Conservation (phyloP, 2,329 filamentous ascomycete species). For the Nectriaceae sp. region DNA sequence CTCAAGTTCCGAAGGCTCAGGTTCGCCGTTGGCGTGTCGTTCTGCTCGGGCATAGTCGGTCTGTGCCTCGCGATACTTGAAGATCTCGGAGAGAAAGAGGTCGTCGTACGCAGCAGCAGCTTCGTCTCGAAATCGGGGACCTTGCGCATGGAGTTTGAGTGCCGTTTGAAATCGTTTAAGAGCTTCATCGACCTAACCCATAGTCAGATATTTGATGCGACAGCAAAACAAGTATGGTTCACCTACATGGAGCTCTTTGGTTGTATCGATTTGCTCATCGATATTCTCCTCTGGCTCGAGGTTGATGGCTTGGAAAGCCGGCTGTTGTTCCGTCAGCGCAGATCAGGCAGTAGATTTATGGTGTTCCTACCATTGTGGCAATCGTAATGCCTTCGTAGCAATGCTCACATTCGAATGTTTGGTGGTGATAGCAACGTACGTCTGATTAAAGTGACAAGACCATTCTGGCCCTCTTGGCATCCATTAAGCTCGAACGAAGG, state of each 20-base stretch:
- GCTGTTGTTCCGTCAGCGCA: slow-evolving; percentile 37
- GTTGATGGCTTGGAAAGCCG: slow-evolving; percentile 84
- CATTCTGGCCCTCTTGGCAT: slow-evolving; percentile 9
- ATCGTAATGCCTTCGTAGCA: slow-evolving; percentile 12
- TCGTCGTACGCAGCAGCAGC: slow-evolving; percentile 80
- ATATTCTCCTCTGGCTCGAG: slow-evolving; percentile 88
- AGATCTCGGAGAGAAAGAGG: slow-evolving; percentile 90
- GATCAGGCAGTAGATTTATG: too few species aligned
- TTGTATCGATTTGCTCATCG: slow-evolving; percentile 92
- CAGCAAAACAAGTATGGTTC: too few species aligned
- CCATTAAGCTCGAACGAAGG: slow-evolving; percentile 19
- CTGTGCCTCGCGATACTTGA: slow-evolving; percentile 83
- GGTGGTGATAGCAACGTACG: neutral
- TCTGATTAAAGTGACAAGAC: neutral
- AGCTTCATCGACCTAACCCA: slow-evolving; percentile 79
- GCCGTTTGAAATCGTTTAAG: slow-evolving; percentile 92
- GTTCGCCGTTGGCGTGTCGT: slow-evolving; percentile 51
- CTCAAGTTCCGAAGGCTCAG: slow-evolving; percentile 43
- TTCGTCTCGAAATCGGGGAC: slow-evolving; percentile 71
- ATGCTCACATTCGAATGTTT: slow-evolving; percentile 23
- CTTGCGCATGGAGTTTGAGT: slow-evolving; percentile 87
- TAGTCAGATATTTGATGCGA: slow-evolving; percentile 5
- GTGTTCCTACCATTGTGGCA: slow-evolving; percentile 24
- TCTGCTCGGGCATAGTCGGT: slow-evolving; percentile 81
- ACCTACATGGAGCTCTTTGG: slow-evolving; percentile 80